These are phyloP conservation scores for Styphnolobium japonicum DNA, from an alignment of 306 rosid species.

Conservation along the genomic window DNA sequence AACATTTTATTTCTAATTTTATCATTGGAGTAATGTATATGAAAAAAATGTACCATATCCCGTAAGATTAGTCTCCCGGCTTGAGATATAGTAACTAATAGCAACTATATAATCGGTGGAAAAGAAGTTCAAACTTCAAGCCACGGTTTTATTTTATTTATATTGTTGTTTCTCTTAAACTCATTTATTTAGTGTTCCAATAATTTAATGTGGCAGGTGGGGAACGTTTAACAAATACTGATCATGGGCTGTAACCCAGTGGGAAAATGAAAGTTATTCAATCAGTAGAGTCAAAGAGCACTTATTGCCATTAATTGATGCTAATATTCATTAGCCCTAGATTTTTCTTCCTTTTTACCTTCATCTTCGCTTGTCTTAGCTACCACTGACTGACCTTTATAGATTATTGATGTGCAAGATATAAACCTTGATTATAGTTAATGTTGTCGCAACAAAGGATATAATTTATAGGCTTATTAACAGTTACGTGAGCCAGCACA, in stretches of 20 bases:
- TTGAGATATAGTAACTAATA: too few relatives aligned
- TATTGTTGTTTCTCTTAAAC: too few relatives aligned
- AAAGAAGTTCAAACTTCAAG: neutral
- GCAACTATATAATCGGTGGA: neutral
- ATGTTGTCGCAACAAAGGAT: conserved; percentile 15
- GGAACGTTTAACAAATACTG: neutral
- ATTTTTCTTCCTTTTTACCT: neutral
- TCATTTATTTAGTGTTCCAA: neutral
- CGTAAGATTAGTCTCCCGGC: too few relatives aligned
- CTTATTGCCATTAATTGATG: neutral
- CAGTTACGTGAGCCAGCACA: conserved; percentile 28
- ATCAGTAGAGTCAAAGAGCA: neutral
- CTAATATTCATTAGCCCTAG: neutral
- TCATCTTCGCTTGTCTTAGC: neutral
- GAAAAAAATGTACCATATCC: too few relatives aligned
- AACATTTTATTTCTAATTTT: too few relatives aligned
- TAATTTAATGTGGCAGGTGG: conserved; percentile 10
- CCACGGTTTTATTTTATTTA: neutral
- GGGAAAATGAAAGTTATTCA: neutral
- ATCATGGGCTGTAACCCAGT: neutral
- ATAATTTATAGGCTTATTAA: neutral
- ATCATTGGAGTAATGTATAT: too few relatives aligned
- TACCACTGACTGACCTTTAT: neutral
- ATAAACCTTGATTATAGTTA: conserved; percentile 14
- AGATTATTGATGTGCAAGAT: conserved; percentile 2